Conservation (phyloP, 2,329 filamentous ascomycete species). For the Salinomyces thailandicus region DNA sequence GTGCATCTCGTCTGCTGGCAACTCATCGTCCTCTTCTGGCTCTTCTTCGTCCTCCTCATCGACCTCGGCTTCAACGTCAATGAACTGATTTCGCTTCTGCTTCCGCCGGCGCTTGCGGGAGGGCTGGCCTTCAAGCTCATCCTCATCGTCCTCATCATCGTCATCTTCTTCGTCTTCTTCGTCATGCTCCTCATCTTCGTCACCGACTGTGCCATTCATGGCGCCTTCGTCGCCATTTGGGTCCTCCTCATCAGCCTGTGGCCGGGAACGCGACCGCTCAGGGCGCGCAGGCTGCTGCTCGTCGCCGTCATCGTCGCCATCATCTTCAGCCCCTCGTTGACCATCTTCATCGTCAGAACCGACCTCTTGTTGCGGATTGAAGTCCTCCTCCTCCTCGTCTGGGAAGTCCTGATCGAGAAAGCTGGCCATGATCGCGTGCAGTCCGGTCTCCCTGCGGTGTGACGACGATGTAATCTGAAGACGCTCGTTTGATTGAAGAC, state of each 20-base stretch:
- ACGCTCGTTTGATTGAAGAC: no score
- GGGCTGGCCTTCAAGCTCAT: conserved; percentile 43
- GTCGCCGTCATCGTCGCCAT: conserved; percentile 27
- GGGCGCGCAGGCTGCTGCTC: conserved; percentile 27
- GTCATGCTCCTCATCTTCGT: conserved; percentile 35
- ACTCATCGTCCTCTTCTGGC: conserved; percentile 81
- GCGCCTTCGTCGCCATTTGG: conserved; percentile 51
- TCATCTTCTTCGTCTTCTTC: conserved; percentile 22
- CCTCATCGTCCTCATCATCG: conserved; percentile 20
- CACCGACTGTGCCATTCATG: conserved; percentile 54
- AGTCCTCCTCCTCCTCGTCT: conserved; percentile 66
- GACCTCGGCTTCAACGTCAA: conserved; percentile 97
- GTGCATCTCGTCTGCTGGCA: conserved; percentile 75
- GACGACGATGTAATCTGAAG: no score
- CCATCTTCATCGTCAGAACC: conserved; percentile 57
- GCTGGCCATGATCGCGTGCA: conserved; percentile 22
- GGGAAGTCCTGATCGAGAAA: conserved; percentile 43
- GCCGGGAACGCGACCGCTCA: conserved; percentile 18
- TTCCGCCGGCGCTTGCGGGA: conserved; percentile 68
- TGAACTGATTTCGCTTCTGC: conserved; percentile 70
- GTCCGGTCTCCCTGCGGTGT: no score
- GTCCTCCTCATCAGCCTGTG: conserved; percentile 35
- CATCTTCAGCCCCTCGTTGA: conserved; percentile 24
- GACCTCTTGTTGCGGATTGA: conserved; percentile 71
- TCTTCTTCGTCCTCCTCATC: conserved; percentile 84